A percentile compares a stretch with the other conserved stretches of the same genome.
phyloP scores from a whole-genome alignment of 805 yeast species.

The Isabelozyma heimii region DNA sequence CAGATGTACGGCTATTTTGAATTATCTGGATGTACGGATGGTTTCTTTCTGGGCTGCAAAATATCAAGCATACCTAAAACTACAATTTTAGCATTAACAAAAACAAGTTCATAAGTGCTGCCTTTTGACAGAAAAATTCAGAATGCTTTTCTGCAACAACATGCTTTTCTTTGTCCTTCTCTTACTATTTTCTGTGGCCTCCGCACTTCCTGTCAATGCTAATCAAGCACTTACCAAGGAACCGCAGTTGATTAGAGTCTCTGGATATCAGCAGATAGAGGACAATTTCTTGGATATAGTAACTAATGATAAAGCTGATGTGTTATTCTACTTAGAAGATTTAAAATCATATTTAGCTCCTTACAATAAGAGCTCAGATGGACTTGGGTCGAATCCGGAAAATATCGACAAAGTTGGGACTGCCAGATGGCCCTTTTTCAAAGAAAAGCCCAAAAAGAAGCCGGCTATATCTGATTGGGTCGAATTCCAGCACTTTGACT shows the following conservation, averaged over 20 bases:
- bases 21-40: too few relatives aligned
- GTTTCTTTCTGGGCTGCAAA: too few relatives aligned
- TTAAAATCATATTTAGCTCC: neutral
- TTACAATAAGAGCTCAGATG: neutral
- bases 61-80: too few relatives aligned
- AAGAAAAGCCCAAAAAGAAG: neutral
- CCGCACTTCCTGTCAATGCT: neutral
- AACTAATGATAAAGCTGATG: neutral
- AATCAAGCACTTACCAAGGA: neutral
- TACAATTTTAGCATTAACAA: too few relatives aligned
- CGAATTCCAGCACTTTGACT: slow-evolving; percentile 3
- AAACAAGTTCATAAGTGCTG: too few relatives aligned
- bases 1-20: neutral
- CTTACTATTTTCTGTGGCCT: neutral
- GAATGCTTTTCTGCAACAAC: too few relatives aligned
- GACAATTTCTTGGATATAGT: neutral
- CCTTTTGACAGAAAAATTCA: too few relatives aligned
- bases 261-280: neutral
- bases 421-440: neutral
- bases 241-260: neutral
- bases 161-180: neutral
- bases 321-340: neutral
- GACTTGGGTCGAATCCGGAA: neutral
- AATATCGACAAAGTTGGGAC: slow-evolving; percentile 2
- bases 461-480: slow-evolving; percentile 6